Evolutionary conservation across 225 moss, liverwort and hornwort genomes (phyloP).

Genomic region (Lunularia cruciata): DNA sequence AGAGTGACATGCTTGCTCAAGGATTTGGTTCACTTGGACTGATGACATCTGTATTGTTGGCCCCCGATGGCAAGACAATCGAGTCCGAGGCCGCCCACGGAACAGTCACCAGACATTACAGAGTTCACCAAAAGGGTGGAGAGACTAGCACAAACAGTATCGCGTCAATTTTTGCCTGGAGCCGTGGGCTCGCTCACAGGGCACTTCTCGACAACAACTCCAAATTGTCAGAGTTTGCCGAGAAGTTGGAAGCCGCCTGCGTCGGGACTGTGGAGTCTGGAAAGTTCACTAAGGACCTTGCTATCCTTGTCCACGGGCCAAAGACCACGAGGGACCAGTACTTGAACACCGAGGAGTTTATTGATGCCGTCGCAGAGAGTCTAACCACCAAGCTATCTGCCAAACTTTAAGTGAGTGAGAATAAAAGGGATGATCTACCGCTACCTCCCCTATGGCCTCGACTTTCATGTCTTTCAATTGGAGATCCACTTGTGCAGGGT

Average conservation of each 20-base stretch:
- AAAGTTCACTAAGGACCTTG: slow-evolving; percentile 97
- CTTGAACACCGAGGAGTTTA: slow-evolving; percentile 49
- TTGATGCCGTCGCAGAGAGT: slow-evolving; percentile 48
- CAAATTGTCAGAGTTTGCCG: slow-evolving; percentile 62
- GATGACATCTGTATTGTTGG: slow-evolving; percentile 93
- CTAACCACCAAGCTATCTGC: slow-evolving; percentile 38
- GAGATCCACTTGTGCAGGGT: neutral
- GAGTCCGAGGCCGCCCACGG: slow-evolving; percentile 99
- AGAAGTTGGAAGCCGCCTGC: slow-evolving; percentile 81
- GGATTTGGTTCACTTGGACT: slow-evolving; percentile 96
- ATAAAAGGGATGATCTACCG: neutral
- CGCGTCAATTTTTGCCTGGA: slow-evolving; percentile 98
- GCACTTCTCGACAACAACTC: slow-evolving; percentile 69
- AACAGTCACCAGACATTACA: slow-evolving; percentile 89
- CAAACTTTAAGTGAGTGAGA: neutral
- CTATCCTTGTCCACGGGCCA: slow-evolving; percentile 72
- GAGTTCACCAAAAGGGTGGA: slow-evolving; percentile 93
- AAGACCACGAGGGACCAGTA: slow-evolving; percentile 47
- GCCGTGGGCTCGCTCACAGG: slow-evolving; percentile 81
- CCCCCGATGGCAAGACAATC: slow-evolving; percentile 85
- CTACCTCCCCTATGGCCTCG: slow-evolving; percentile 1
- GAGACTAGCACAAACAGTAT: slow-evolving; percentile 99
- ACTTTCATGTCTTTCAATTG: neutral
- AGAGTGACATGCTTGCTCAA: slow-evolving; percentile 99
- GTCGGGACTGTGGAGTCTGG: slow-evolving; percentile 74